These are phyloP conservation scores for Boletus insuetus DNA, from an alignment of 768 basidiomycete species.

Conservation along the genomic window DNA sequence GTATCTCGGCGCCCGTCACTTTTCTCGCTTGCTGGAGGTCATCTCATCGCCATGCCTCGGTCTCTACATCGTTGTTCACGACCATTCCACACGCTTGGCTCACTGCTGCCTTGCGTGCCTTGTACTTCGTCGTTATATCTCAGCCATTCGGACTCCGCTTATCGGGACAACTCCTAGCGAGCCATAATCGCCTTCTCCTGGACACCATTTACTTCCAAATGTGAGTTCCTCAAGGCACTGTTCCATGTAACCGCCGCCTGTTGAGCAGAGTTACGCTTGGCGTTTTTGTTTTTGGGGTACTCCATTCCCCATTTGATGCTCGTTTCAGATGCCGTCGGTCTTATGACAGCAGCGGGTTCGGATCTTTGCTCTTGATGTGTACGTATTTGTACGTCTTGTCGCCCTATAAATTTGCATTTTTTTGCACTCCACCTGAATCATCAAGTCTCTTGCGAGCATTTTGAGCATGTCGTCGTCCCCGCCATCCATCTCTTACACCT, in stretches of 20 bases:
- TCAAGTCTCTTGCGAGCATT: background rate
- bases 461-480: constrained; percentile 16
- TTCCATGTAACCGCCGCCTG: background rate
- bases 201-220: background rate
- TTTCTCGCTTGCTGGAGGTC: background rate
- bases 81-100: too few species aligned
- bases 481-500: constrained; percentile 10
- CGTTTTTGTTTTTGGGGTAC: constrained; percentile 7
- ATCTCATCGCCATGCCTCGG: too few species aligned
- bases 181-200: background rate
- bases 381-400: constrained; percentile 23
- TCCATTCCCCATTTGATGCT: background rate
- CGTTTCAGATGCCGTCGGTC: background rate
- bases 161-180: background rate
- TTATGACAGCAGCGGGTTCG: background rate
- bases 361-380: constrained; percentile 8
- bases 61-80: too few species aligned
- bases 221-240: constrained; percentile 9
- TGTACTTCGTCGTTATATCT: background rate
- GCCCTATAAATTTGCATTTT: constrained; percentile 26
- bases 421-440: background rate
- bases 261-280: background rate
- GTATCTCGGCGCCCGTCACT: background rate
- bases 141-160: constrained; percentile 15
- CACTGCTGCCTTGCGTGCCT: background rate